Percentiles rank a stretch among this genome's conserved stretches.
Evolutionary conservation across 495 filamentous ascomycete genomes (phyloP).

Genomic region (Hypoxylon fuscum): DNA sequence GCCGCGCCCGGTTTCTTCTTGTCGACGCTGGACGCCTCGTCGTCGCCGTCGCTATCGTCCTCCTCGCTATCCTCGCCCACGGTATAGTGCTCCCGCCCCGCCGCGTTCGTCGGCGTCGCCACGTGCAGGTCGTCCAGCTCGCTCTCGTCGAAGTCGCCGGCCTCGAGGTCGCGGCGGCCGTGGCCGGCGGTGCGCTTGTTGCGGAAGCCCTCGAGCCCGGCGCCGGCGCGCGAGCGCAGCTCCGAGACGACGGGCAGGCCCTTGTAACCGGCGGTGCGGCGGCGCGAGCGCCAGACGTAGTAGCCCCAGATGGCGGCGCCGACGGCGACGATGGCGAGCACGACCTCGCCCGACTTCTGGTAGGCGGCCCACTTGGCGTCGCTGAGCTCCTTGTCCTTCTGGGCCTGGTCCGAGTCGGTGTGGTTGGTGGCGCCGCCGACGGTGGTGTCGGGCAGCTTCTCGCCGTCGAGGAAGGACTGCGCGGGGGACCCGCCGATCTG

Average conservation of each 20-base stretch:
- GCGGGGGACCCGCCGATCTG: conserved; percentile 86
- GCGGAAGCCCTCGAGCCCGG: conserved; percentile 60
- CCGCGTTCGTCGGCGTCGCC: conserved; percentile 52
- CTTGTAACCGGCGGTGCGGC: conserved; percentile 62
- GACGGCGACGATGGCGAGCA: conserved; percentile 84
- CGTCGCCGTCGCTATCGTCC: conserved; percentile 45
- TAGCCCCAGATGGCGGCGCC: conserved; percentile 82
- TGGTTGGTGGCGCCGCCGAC: conserved; percentile 81
- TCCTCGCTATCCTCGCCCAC: conserved; percentile 68
- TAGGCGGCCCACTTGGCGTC: conserved; percentile 93
- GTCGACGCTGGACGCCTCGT: conserved; percentile 7
- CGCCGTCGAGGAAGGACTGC: conserved; percentile 88
- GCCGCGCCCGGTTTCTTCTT: conserved; percentile 10
- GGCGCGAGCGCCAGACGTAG: conserved; percentile 83
- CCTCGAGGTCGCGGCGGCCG: conserved; percentile 71
- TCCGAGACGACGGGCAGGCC: conserved; percentile 52
- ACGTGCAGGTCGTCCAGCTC: conserved; percentile 81
- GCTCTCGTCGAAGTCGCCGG: conserved; percentile 87
- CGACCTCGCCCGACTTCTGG: conserved; percentile 88
- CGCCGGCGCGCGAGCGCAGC: conserved; percentile 20
- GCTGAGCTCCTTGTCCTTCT: conserved; percentile 76
- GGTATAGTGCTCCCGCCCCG: conserved; percentile 59
- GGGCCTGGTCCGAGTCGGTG: conserved; percentile 78
- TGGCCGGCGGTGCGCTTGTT: conserved; percentile 51
- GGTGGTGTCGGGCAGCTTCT: conserved; percentile 83